These are phyloP conservation scores for Malus orientalis DNA, from an alignment of 306 rosid species.

Conservation along the genomic window DNA sequence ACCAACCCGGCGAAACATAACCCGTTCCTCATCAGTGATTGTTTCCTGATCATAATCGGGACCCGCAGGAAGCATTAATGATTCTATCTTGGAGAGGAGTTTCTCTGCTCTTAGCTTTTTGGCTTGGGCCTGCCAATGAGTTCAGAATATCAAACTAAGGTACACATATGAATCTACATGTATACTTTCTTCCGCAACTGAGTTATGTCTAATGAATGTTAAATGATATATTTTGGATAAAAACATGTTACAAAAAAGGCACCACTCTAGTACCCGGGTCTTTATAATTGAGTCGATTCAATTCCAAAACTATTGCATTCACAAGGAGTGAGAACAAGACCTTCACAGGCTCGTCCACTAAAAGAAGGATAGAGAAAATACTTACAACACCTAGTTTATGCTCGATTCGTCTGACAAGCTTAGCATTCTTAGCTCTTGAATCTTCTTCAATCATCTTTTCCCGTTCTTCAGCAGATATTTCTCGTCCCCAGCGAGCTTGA, in stretches of 20 bases:
- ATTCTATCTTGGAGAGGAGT: constrained; percentile 60
- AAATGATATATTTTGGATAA: neutral
- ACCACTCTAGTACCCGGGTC: neutral
- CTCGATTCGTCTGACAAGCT: constrained; percentile 62
- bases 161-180: neutral
- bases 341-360: neutral
- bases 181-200: neutral
- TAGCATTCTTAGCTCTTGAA: constrained; percentile 45
- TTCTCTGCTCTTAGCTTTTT: constrained; percentile 76
- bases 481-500: constrained; percentile 77
- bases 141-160: constrained; percentile 9
- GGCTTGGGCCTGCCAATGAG: constrained; percentile 61
- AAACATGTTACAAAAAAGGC: neutral
- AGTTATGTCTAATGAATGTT: neutral
- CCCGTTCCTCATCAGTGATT: constrained; percentile 90
- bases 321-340: neutral
- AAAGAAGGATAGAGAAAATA: constrained; percentile 4
- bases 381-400: constrained; percentile 65
- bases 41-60: constrained; percentile 85
- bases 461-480: constrained; percentile 62
- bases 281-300: too few species aligned
- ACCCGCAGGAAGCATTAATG: constrained; percentile 68
- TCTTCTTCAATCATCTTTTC: constrained; percentile 75
- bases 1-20: constrained; percentile 84
- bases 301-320: neutral